Base-by-base conservation (phyloP, 352 stramenopile species). In the Phytophthora gonapodyides region DNA sequence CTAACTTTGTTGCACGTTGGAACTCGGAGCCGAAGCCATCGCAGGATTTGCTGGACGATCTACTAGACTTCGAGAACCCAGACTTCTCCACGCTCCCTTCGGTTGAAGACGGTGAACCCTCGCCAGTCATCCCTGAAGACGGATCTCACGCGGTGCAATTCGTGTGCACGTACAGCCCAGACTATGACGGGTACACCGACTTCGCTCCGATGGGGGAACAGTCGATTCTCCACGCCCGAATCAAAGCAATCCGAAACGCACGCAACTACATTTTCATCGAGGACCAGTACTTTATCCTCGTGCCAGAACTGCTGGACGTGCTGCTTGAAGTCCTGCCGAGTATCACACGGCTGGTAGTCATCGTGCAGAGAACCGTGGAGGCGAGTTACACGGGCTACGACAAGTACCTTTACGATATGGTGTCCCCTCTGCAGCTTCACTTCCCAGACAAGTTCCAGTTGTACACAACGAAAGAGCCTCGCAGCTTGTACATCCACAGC, bases 221-320 rank as follows among this genome's bases (percentile, higher is more conserved):
- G n/a, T 71, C 67, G 7, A 64, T 87, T 4, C 61, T 80, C 7
- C 52, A 76, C 16, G 48, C 64, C 15, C 64, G 73, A n/a, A 51
- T 80, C 16, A 81, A 87, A 46, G 78, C 75, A n/a, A 79, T 86
- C 43, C 56, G 43, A 5, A 59, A 74, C 8, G 78, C 75, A 0
- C 57, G 45, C 27, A 87, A 87, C 57, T 82, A 62, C 54, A 68
- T 87, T 19, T 84, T 75, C 53, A 72, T 87, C 45, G 72, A 84
- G 44, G 78, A 87, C 41, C 73, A 87, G 57, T 84, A 87, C 67
- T 87, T 87, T 36, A 60, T 52, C 21, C 52, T 60, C 9, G 52
- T 60, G 21, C 52, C 52, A 15, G 52, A 60, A 15, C 40, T 87
- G 0, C 54, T 82, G 13, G 56, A 76, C 1, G 71, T 64, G 19